Evolutionary conservation across 2,329 filamentous ascomycete genomes (phyloP).

Genomic region (Celoporthe dispersa): DNA sequence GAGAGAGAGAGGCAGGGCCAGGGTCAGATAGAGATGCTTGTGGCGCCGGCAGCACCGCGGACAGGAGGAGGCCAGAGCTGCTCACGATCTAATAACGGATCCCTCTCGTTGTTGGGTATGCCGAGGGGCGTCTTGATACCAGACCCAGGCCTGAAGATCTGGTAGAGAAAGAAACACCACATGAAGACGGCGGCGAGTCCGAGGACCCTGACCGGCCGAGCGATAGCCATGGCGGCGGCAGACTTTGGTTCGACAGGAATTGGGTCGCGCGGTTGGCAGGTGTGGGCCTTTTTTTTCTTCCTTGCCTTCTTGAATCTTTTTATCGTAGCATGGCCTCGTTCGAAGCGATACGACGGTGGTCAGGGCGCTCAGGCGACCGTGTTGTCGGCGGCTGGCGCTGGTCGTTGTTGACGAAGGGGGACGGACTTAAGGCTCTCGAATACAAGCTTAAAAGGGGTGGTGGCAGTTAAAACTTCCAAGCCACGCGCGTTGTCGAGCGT

Average conservation of each 20-base stretch:
- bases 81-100: slow-evolving; percentile 88
- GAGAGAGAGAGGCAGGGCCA: background rate
- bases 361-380: slow-evolving; percentile 17
- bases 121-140: slow-evolving; percentile 44
- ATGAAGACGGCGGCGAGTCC: slow-evolving; percentile 72
- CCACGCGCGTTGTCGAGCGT: background rate
- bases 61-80: slow-evolving; percentile 30
- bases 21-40: slow-evolving; percentile 6
- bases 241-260: slow-evolving; percentile 22
- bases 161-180: slow-evolving; percentile 79
- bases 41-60: background rate
- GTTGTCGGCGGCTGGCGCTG: slow-evolving; percentile 13
- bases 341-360: slow-evolving; percentile 18
- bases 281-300: background rate
- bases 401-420: slow-evolving; percentile 7
- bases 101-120: slow-evolving; percentile 59
- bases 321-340: slow-evolving; percentile 29
- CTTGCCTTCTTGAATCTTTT: too few relatives aligned
- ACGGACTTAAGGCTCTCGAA: background rate
- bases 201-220: slow-evolving; percentile 81
- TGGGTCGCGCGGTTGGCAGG: background rate
- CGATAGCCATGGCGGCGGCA: slow-evolving; percentile 72
- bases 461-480: background rate
- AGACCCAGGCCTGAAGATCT: slow-evolving; percentile 66
- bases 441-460: slow-evolving; percentile 24